Conservation (phyloP, 805 yeast species). For the Lachancea sp. region DNA sequence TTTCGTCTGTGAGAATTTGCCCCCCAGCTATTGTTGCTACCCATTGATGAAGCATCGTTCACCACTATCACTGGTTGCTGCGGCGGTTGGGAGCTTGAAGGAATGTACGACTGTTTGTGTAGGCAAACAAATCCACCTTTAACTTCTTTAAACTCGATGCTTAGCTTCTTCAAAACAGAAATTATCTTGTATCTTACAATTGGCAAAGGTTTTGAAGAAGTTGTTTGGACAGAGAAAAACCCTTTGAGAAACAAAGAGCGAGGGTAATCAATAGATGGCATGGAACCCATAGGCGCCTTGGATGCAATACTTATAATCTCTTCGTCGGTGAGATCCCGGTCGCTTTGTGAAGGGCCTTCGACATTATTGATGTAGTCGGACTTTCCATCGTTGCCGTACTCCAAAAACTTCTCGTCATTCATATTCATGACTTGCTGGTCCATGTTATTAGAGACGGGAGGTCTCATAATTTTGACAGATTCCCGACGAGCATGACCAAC, state of each 20-base stretch:
- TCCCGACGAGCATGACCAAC: constrained; percentile 64
- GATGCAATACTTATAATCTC: constrained; percentile 44
- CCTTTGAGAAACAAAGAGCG: constrained; percentile 87
- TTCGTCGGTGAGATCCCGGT: constrained; percentile 39
- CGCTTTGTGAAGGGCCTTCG: constrained; percentile 6
- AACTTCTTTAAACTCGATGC: constrained; percentile 80
- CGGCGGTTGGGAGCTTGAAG: constrained; percentile 1
- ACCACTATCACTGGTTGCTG: constrained; percentile 10
- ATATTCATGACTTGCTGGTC: constrained; percentile 27
- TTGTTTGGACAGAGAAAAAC: constrained; percentile 89
- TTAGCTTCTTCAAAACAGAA: constrained; percentile 64
- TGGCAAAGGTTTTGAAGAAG: constrained; percentile 87
- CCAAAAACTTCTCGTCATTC: constrained; percentile 40
- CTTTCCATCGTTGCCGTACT: constrained; percentile 43
- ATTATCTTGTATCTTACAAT: constrained; percentile 81
- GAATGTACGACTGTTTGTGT: constrained; percentile 36
- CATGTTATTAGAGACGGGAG: constrained; percentile 32
- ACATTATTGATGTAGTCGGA: constrained; percentile 41
- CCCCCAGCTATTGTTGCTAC: constrained; percentile 10
- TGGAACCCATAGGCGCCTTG: constrained; percentile 62
- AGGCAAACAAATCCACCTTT: constrained; percentile 90
- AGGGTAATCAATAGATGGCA: constrained; percentile 94
- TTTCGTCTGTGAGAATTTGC: constrained; percentile 18
- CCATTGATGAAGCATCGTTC: constrained; percentile 10
- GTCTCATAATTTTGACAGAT: constrained; percentile 37